Base-by-base conservation (phyloP, 495 filamentous ascomycete species). In the Neurospora sublineolata region DNA sequence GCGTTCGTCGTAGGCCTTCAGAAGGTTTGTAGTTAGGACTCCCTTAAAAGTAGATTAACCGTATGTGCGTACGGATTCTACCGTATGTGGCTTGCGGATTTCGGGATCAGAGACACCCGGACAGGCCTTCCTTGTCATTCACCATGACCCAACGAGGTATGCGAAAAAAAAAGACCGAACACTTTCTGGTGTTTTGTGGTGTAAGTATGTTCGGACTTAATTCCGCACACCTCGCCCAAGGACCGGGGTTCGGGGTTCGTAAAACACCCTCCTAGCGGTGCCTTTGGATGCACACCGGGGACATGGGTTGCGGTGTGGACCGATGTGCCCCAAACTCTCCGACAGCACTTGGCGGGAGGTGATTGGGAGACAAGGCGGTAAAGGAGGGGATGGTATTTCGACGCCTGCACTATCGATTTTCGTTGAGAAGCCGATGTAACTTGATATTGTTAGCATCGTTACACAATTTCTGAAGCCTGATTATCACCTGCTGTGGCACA, bases 81-180 rank as follows among this genome's bases (percentile, higher is more conserved):
- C 33, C 33, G 33, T 36, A 36, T 36, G 33, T 36, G 33, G 33
- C 33, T 36, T 36, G 6, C 33, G 33, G 33, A 36, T 36, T 7
- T 36, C 33, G 33, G 33, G 52, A 64, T 87, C 85, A 71, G 82
- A 80, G 27, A 84, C 84, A 73, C 84, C 84, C n/a, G 75, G 68
- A 14, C 86, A 87, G 10, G 68, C 60, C 11, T 33, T 72, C 70
- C 75, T 77, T 42, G 77, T 83, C 12, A 52, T 80, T 46, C 75
- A 82, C 75, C 75, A 75, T 37, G 27, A 60, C 23, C 52, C n/a
- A n/a, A n/a, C n/a, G n/a, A n/a, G n/a, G n/a, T n/a, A n/a, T n/a
- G n/a, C n/a, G n/a, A n/a, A n/a, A n/a, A n/a, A n/a, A n/a, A n/a
- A n/a, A n/a, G n/a, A n/a, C n/a, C n/a, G n/a, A n/a, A n/a, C n/a